phyloP scores from a whole-genome alignment of 1,284 basidiomycete species.

The Waitea zeae region DNA sequence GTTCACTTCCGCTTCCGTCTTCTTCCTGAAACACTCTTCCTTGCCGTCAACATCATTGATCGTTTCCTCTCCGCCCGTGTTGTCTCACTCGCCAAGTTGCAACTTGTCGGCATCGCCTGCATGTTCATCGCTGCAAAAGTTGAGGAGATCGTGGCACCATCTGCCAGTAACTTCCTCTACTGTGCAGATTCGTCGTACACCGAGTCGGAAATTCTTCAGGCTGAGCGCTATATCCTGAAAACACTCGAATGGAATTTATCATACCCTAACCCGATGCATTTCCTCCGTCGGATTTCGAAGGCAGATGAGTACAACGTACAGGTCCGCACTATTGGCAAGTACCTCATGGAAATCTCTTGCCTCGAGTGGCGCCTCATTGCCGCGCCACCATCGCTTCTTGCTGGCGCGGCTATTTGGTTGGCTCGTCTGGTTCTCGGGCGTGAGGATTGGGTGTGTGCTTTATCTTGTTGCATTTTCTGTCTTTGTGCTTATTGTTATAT shows the following conservation, averaged over 20 bases:
- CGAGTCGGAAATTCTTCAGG: slow-evolving; percentile 79
- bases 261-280: slow-evolving; percentile 91
- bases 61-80: slow-evolving; percentile 86
- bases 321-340: slow-evolving; percentile 85
- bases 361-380: slow-evolving; percentile 78
- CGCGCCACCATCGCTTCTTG: slow-evolving; percentile 71
- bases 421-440: slow-evolving; percentile 71
- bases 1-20: slow-evolving; percentile 90
- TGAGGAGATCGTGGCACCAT: slow-evolving; percentile 90
- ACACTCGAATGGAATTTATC: slow-evolving; percentile 86
- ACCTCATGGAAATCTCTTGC: slow-evolving; percentile 79
- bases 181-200: slow-evolving; percentile 83
- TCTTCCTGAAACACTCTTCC: slow-evolving; percentile 90
- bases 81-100: slow-evolving; percentile 85
- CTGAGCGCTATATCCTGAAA: slow-evolving; percentile 86
- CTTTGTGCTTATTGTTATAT: slow-evolving; percentile 6
- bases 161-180: slow-evolving; percentile 74
- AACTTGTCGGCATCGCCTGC: slow-evolving; percentile 88
- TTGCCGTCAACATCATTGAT: slow-evolving; percentile 91
- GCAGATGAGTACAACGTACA: slow-evolving; percentile 93
- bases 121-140: slow-evolving; percentile 93
- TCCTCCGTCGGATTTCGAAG: slow-evolving; percentile 83
- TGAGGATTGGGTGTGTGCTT: slow-evolving; percentile 64
- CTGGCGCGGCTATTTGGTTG: slow-evolving; percentile 87
- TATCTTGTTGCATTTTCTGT: neutral